Base-by-base conservation (phyloP, 352 stramenopile genomes). In the Peronospora destructor region DNA sequence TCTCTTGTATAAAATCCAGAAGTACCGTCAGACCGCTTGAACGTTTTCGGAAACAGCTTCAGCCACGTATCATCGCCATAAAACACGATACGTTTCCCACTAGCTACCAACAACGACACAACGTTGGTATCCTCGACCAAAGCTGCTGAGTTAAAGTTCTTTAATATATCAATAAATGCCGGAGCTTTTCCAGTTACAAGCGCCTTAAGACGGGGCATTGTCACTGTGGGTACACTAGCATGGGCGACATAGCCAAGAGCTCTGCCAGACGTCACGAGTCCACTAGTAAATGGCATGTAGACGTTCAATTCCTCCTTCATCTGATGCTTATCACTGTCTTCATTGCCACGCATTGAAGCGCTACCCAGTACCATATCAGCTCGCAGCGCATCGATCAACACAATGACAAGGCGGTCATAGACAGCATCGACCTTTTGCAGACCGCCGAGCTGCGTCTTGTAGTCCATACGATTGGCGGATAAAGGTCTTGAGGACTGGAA, bases 51-150 rank as follows among this genome's bases (percentile, higher is more conserved):
- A 33, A 94, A 95, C 9, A 95, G 57, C 55, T 87, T 87, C 21
- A 95, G 78, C 85, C 85, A 95, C 56, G 85, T 95, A 54, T 95
- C 85, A 56, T 95, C 85, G 10, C 85, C 85, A 53, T 94, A 95
- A 52, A 95, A 88, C 34, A 94, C 85, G 33, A 92, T 66, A 2
- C 71, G 65, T 23, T 71, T 69, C 4, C 70, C 76, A 25, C 60
- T 67, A 3, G 63, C 54, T 14, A 38, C 49, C 25, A 95, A 55
- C 23, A 81, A 36, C 26, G 75, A 64, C 21, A 95, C 40, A 11
- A 95, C 41, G 41, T 93, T 94, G 10, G 80, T 67, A 17, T 93
- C 77, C 0, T 66, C 59, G 17, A 45, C 62, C 16, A 95, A 62
- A n/a, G 75, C 75, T 17, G 69, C 84, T 3, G 85, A 94, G 48